phyloP scores from a whole-genome alignment of 306 rosid genomes.

The Quercus rubra region DNA sequence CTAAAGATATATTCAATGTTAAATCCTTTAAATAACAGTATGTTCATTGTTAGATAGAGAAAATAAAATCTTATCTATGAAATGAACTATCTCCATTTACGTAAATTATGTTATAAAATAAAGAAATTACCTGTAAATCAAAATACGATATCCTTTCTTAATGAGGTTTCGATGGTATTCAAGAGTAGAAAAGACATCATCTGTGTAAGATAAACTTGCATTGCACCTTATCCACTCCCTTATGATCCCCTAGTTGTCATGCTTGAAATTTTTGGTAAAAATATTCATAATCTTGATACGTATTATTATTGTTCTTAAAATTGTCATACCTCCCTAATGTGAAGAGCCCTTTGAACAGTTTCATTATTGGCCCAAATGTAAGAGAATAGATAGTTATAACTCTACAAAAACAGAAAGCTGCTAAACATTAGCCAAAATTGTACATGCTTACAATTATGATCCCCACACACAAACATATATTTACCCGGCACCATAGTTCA shows the following conservation, averaged over 20 bases:
- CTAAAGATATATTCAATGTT: no score
- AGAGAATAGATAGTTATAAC: not conserved
- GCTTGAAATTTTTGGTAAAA: not conserved
- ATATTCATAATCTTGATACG: no score
- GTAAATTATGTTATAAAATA: not conserved
- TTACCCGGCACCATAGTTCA: not conserved
- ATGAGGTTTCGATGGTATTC: constrained; percentile 11
- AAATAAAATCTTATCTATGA: no score
- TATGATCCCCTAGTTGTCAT: constrained; percentile 26
- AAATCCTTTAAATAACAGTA: no score
- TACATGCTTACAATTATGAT: not conserved
- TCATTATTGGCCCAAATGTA: constrained; percentile 21
- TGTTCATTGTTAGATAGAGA: no score
- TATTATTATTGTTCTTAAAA: not conserved
- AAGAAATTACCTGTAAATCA: constrained; percentile 18
- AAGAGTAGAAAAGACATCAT: not conserved
- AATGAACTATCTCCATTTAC: not conserved
- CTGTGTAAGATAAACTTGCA: not conserved
- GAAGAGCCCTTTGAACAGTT: constrained; percentile 18
- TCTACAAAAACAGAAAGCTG: not conserved
- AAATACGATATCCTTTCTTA: not conserved
- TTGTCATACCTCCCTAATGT: constrained; percentile 8
- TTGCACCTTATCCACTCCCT: constrained; percentile 27
- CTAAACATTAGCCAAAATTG: not conserved
- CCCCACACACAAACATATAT: not conserved